Evolutionary conservation across 2,329 filamentous ascomycete species (phyloP).

Genomic region (Phialophora expanda): DNA sequence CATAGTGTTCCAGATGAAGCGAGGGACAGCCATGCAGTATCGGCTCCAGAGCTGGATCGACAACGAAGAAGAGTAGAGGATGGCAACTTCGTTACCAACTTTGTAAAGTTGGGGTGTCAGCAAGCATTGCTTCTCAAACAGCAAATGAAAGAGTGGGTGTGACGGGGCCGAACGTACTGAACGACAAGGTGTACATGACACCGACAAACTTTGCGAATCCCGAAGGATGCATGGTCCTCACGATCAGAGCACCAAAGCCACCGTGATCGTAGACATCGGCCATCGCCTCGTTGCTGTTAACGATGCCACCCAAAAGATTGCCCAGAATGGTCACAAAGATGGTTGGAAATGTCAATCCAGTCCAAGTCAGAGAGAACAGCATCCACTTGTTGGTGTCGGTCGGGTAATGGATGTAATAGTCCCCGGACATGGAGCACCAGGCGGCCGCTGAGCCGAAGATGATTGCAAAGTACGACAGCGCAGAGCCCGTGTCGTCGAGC

Average conservation of each 20-base stretch:
- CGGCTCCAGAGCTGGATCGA: slow-evolving; percentile 36
- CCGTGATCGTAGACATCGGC: slow-evolving; percentile 31
- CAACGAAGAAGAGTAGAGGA: slow-evolving; percentile 37
- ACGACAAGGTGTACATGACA: slow-evolving; percentile 22
- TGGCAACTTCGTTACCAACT: slow-evolving; percentile 35
- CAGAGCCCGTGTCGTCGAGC: slow-evolving; percentile 38
- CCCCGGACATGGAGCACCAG: slow-evolving; percentile 40
- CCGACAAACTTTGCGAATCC: slow-evolving; percentile 40
- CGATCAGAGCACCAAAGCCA: slow-evolving; percentile 40
- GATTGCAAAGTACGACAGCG: slow-evolving; percentile 51
- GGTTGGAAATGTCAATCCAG: slow-evolving; percentile 40
- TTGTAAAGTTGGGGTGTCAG: slow-evolving; percentile 5
- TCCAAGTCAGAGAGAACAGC: slow-evolving; percentile 39
- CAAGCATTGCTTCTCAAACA: not conserved
- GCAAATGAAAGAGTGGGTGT: not conserved
- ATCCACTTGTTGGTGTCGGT: slow-evolving; percentile 37
- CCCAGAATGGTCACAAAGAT: slow-evolving; percentile 39
- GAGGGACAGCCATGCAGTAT: slow-evolving; percentile 37
- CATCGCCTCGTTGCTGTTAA: slow-evolving; percentile 37
- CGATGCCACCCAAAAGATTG: slow-evolving; percentile 33
- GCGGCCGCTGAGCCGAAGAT: slow-evolving; percentile 39
- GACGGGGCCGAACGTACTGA: slow-evolving; percentile 7
- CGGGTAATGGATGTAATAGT: slow-evolving; percentile 42
- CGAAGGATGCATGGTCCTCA: slow-evolving; percentile 37
- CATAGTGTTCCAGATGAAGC: slow-evolving; percentile 37